Evolutionary conservation across 1,284 basidiomycete genomes (phyloP).

Genomic region (Grifola frondosa): DNA sequence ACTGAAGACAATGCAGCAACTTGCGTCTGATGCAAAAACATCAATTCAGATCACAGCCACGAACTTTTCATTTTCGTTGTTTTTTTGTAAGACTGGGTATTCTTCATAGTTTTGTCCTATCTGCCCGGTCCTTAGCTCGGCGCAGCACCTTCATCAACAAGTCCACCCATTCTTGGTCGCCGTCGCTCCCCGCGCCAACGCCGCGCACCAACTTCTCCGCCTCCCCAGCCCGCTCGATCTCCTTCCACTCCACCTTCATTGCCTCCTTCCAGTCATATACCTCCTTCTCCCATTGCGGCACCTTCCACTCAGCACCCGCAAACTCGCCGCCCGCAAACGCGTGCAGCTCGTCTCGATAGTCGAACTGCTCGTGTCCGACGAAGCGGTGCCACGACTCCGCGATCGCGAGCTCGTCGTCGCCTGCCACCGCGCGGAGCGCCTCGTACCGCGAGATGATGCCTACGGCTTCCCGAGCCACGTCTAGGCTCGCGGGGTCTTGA

Average conservation of each 20-base stretch:
- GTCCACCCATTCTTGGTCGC: slow-evolving; percentile 60
- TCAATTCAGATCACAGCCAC: too few relatives aligned
- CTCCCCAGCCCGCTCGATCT: slow-evolving; percentile 53
- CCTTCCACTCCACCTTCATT: slow-evolving; percentile 57
- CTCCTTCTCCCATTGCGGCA: slow-evolving; percentile 56
- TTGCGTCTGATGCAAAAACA: too few relatives aligned
- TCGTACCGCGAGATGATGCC: slow-evolving; percentile 50
- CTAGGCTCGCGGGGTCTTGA: slow-evolving; percentile 46
- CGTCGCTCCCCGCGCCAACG: slow-evolving; percentile 51
- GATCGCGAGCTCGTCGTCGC: slow-evolving; percentile 33
- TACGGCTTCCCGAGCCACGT: slow-evolving; percentile 46
- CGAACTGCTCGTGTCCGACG: slow-evolving; percentile 54
- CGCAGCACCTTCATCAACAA: slow-evolving; percentile 50
- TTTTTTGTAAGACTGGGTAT: too few relatives aligned
- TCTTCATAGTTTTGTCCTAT: slow-evolving; percentile 1
- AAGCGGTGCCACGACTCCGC: slow-evolving; percentile 58
- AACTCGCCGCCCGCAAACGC: slow-evolving; percentile 41
- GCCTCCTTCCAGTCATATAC: slow-evolving; percentile 50
- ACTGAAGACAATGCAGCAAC: too few relatives aligned
- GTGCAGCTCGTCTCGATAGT: slow-evolving; percentile 63
- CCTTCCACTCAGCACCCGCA: slow-evolving; percentile 34
- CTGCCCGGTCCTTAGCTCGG: slow-evolving; percentile 32
- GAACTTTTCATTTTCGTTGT: too few relatives aligned
- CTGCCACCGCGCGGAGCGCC: slow-evolving; percentile 30
- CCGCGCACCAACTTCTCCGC: slow-evolving; percentile 59